Conservation (phyloP, 305 asterid genomes). For the Fraxinus platypoda region DNA sequence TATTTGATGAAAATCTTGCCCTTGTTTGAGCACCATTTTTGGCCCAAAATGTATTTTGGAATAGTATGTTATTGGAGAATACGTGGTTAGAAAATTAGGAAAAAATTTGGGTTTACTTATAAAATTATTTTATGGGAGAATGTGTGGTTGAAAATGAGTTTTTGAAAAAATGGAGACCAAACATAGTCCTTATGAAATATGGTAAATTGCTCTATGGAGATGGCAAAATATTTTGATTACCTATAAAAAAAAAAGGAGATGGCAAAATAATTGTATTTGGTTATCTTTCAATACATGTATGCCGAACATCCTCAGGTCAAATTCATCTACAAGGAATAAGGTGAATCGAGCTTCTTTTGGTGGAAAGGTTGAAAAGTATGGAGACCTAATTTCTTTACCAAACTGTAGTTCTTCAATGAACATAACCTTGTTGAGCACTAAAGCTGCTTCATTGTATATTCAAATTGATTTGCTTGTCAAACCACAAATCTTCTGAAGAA, state of each 20-base stretch:
- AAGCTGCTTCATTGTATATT: background rate
- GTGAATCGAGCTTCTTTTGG: constrained; percentile 10
- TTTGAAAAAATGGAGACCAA: background rate
- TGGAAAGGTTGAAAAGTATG: background rate
- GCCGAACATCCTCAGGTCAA: background rate
- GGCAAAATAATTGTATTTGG: background rate
- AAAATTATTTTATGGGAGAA: background rate
- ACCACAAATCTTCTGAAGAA: background rate
- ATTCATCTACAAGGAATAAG: constrained; percentile 17
- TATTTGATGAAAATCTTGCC: constrained; percentile 3
- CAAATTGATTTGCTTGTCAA: background rate
- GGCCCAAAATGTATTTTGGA: background rate
- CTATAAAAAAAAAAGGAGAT: background rate
- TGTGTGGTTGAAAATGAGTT: background rate
- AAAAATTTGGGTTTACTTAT: background rate
- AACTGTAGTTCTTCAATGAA: background rate
- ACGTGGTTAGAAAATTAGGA: background rate
- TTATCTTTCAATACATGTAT: background rate
- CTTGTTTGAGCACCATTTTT: background rate
- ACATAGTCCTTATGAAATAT: background rate
- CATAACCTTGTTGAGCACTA: background rate
- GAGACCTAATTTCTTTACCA: background rate
- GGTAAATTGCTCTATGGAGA: background rate
- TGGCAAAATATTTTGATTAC: background rate
- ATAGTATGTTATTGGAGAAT: background rate